phyloP scores from a whole-genome alignment of 805 yeast genomes.

The Saccharomycopsis selenospora region DNA sequence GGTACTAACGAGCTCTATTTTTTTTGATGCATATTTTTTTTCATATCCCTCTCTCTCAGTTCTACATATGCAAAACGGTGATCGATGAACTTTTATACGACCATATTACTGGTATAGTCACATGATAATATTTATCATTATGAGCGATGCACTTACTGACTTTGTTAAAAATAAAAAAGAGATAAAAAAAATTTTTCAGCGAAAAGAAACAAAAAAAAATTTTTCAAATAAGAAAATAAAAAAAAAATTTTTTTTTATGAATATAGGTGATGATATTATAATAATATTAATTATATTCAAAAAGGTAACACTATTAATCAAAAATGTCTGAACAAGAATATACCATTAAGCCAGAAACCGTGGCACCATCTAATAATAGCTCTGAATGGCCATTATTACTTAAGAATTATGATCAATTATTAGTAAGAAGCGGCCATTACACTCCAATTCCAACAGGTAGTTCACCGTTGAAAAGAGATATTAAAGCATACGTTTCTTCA shows the following conservation, averaged over 20 bases:
- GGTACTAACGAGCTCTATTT: too few species aligned
- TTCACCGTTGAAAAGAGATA: conserved; percentile 89
- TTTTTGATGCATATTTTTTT: too few species aligned
- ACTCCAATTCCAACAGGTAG: conserved; percentile 96
- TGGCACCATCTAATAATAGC: conserved; percentile 74
- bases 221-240: background rate
- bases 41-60: too few species aligned
- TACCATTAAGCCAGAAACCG: conserved; percentile 82
- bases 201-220: background rate
- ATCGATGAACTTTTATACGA: too few species aligned
- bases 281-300: too few species aligned
- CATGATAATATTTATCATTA: too few species aligned
- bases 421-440: conserved; percentile 94
- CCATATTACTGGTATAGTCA: too few species aligned
- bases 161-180: too few species aligned
- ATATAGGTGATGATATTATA: too few species aligned
- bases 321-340: conserved; percentile 58
- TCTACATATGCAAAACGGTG: too few species aligned
- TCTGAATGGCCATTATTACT: conserved; percentile 93
- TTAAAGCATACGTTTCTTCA: conserved; percentile 80
- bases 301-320: background rate
- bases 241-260: background rate
- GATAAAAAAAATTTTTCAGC: too few species aligned
- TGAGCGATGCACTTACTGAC: too few species aligned
- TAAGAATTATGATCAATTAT: conserved; percentile 87